Evolutionary conservation across 169 alveolate species (phyloP).

Genomic region (Neospora caninum): DNA sequence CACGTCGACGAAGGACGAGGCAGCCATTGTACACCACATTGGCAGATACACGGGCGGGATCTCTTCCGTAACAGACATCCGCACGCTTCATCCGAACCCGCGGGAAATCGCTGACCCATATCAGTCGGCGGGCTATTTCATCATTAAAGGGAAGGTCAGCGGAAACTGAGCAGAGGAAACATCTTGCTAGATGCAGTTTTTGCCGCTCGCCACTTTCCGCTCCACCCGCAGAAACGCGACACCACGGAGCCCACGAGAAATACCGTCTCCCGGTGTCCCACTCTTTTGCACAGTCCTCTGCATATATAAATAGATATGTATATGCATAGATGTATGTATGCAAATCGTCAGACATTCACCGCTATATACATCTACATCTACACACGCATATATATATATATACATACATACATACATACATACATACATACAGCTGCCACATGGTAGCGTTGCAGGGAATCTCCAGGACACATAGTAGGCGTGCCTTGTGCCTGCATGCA

Average conservation of each 20-base stretch:
- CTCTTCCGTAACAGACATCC: background rate
- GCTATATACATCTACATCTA: too few species aligned
- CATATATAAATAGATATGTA: background rate
- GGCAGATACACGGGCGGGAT: conserved; percentile 67
- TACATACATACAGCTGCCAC: too few species aligned
- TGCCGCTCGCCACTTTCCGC: background rate
- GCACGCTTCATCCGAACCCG: background rate
- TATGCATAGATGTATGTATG: background rate
- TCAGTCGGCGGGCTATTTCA: conserved; percentile 37
- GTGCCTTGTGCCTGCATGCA: too few species aligned
- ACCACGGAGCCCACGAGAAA: too few species aligned
- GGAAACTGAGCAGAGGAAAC: background rate
- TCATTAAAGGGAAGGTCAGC: conserved; percentile 53
- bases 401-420: too few species aligned
- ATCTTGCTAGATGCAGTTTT: background rate
- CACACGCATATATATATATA: too few species aligned
- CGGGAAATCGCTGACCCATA: conserved; percentile 43
- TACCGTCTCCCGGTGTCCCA: too few species aligned
- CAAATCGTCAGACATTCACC: too few species aligned
- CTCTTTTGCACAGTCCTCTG: too few species aligned
- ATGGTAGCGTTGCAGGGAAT: too few species aligned
- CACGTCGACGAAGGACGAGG: background rate
- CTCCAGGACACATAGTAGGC: too few species aligned
- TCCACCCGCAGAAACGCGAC: too few species aligned
- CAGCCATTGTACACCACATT: conserved; percentile 33